phyloP scores from a whole-genome alignment of 225 moss, liverwort and hornwort genomes.

The Physcomitrellopsis africana region DNA sequence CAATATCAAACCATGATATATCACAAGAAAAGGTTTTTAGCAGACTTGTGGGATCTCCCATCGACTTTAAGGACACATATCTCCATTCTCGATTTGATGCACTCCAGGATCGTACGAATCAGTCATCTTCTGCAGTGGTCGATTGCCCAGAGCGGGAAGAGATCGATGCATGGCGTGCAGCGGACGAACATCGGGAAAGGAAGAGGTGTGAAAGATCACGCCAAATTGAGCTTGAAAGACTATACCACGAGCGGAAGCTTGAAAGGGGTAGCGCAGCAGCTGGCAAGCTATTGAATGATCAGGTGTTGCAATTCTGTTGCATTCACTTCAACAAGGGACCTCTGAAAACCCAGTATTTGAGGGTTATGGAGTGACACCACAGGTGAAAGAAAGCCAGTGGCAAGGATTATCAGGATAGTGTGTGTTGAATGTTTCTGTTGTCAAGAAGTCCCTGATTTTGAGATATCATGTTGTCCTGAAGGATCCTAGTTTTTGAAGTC shows the following conservation, averaged over 20 bases:
- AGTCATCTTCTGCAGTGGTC: conserved; percentile 48
- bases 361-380: conserved; percentile 7
- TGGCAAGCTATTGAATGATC: conserved; percentile 59
- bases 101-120: conserved; percentile 70
- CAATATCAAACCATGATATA: conserved; percentile 52
- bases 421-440: conserved; percentile 12
- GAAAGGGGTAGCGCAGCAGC: conserved; percentile 80
- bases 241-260: conserved; percentile 73
- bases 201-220: conserved; percentile 63
- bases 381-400: conserved; percentile 6
- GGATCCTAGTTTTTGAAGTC: conserved; percentile 3
- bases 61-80: conserved; percentile 90
- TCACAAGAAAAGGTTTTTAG: conserved; percentile 62
- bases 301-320: conserved; percentile 42
- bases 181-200: conserved; percentile 70
- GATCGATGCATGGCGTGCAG: conserved; percentile 83
- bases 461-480: conserved; percentile 9
- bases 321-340: conserved; percentile 2
- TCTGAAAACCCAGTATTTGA: conserved; percentile 5
- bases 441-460: conserved; percentile 7
- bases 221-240: conserved; percentile 67
- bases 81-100: conserved; percentile 87
- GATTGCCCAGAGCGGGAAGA: conserved; percentile 46
- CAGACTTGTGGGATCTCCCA: conserved; percentile 72
- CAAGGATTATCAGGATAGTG: neutral